Evolutionary conservation across 2,329 filamentous ascomycete genomes (phyloP), one percentile per base, ranked within the genome.

Genomic region (Rhynchosporium agropyri): DNA sequence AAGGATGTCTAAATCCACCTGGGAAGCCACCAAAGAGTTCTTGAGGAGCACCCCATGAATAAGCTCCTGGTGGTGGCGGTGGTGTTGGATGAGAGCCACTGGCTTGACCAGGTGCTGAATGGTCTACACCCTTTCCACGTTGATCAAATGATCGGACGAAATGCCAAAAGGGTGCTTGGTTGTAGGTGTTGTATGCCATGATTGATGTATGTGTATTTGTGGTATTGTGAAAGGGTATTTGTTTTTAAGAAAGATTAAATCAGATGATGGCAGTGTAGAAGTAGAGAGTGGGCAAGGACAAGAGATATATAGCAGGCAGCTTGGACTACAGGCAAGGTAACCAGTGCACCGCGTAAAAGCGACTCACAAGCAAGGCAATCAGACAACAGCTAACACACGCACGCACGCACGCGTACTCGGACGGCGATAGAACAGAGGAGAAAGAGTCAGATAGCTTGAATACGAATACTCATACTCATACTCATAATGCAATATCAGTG

Each of bases 81-180:
- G 67, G 58, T 54, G 62, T 51, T 54, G 60, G 58, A 10, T 55
- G 58, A 42, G 49, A 50, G 33, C 48, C 31, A 38, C 43, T 38
- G 53, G 49, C 50, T 45, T 33, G 42, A 33, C 55, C 59, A 55
- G 58, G 65, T 12, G 49, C 57, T 31, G 67, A 62, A 42, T 72
- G 72, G 50, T 74, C 72, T 48, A 72, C 69, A 55, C 72, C 72
- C 33, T 65, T 67, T 66, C 71, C 71, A 42, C 67, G 68, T 28
- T 62, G 64, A 53, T 72, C 67, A 61, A 72, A 67, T 29, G 66
- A 61, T 67, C 67, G 65, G 45, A 70, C 57, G 48, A 70, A 74
- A 55, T 72, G 70, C 72, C 71, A 74, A 42, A 73, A 73, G 28
- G 71, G 66, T 61, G 62, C 58, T 66, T 72, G 67, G 62, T 70